Percentiles rank a stretch among this genome's conserved stretches.
Evolutionary conservation across 2,329 filamentous ascomycete genomes (phyloP).

Genomic region (Talaromyces pinophilus): DNA sequence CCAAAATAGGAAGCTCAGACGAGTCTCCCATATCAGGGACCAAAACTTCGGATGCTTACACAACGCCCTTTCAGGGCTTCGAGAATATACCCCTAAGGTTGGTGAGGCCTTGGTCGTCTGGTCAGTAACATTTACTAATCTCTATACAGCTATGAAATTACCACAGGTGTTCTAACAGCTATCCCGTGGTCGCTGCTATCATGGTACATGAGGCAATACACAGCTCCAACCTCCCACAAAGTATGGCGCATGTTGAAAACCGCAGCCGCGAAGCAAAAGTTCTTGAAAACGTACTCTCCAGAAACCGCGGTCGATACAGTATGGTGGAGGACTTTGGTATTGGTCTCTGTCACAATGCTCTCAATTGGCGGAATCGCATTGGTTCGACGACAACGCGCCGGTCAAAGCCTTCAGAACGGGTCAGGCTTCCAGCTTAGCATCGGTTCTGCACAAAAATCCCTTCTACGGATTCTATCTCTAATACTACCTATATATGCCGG

Average conservation of each 20-base stretch:
- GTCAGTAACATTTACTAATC: slow-evolving; percentile 25
- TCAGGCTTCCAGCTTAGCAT: slow-evolving; percentile 23
- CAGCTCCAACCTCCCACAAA: slow-evolving; percentile 25
- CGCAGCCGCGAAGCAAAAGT: slow-evolving; percentile 21
- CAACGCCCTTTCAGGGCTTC: slow-evolving; percentile 19
- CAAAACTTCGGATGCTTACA: slow-evolving; percentile 21
- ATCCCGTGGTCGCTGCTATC: slow-evolving; percentile 41
- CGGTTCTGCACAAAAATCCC: slow-evolving; percentile 26
- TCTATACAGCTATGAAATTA: slow-evolving; percentile 45
- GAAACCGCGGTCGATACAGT: slow-evolving; percentile 27
- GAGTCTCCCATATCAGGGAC: slow-evolving; percentile 9
- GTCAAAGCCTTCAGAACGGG: slow-evolving; percentile 18
- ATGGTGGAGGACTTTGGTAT: slow-evolving; percentile 29
- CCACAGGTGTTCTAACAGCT: slow-evolving; percentile 51
- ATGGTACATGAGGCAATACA: slow-evolving; percentile 37
- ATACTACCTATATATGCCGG: slow-evolving; percentile 59
- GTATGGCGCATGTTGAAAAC: slow-evolving; percentile 22
- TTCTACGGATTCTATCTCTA: slow-evolving; percentile 44
- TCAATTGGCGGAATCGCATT: slow-evolving; percentile 35
- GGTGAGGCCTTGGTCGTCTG: neutral
- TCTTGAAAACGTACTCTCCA: slow-evolving; percentile 20
- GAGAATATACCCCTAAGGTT: slow-evolving; percentile 21
- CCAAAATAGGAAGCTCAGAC: neutral
- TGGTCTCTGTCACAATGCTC: slow-evolving; percentile 38
- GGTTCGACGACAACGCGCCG: slow-evolving; percentile 25